These are phyloP conservation scores for Irpex lacteus DNA, from an alignment of 1,284 basidiomycete species.

Conservation along the genomic window DNA sequence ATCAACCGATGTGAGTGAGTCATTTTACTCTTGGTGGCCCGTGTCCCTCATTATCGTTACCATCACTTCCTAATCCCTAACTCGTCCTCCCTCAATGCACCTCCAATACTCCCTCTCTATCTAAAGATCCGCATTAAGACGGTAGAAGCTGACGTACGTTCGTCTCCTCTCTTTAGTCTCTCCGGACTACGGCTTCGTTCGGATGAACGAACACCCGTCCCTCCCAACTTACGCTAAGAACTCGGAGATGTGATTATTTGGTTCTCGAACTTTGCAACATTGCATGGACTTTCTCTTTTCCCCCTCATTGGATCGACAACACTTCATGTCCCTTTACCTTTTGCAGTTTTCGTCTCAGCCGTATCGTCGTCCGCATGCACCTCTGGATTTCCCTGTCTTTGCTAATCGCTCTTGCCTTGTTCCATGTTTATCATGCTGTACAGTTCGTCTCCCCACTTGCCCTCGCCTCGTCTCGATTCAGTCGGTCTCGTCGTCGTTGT, in stretches of 20 bases:
- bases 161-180: conserved; percentile 50
- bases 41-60: conserved; percentile 5
- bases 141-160: conserved; percentile 7
- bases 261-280: background rate
- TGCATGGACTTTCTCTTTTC: background rate
- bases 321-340: too few relatives aligned
- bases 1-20: conserved; percentile 75
- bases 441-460: background rate
- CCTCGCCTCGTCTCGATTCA: too few relatives aligned
- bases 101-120: conserved; percentile 14
- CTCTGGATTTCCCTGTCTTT: background rate
- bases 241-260: conserved; percentile 40
- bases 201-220: conserved; percentile 60
- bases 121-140: conserved; percentile 11
- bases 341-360: background rate
- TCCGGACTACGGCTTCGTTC: conserved; percentile 78
- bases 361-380: background rate
- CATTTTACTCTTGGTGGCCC: conserved; percentile 10
- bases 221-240: conserved; percentile 66
- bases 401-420: background rate
- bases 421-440: background rate
- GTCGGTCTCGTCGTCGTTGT: too few relatives aligned
- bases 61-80: background rate
- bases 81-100: conserved; percentile 4
- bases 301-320: too few relatives aligned